These are phyloP conservation scores for Cucurbita maxima DNA, from an alignment of 306 rosid genomes.

Conservation along the genomic window DNA sequence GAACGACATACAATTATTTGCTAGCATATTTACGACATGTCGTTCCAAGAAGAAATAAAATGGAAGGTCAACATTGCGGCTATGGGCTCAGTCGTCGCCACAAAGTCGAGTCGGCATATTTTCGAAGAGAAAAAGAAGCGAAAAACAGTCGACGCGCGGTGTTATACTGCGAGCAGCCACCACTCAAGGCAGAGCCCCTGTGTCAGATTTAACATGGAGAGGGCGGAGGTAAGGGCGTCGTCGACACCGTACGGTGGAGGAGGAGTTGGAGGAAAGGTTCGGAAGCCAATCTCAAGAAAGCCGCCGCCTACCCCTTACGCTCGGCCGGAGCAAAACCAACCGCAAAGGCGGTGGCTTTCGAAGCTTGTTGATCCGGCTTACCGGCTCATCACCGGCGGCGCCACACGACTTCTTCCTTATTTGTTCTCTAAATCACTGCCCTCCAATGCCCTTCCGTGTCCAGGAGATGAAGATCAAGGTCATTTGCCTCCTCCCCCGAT, in stretches of 20 bases:
- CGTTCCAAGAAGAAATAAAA: background rate
- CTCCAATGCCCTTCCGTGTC: slow-evolving; percentile 7
- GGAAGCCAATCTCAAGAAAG: slow-evolving; percentile 24
- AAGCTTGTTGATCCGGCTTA: slow-evolving; percentile 71
- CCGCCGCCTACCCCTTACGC: slow-evolving; percentile 25
- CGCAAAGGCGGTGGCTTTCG: slow-evolving; percentile 38
- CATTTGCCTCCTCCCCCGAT: background rate
- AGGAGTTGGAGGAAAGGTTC: slow-evolving; percentile 34
- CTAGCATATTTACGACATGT: background rate
- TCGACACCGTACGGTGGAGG: slow-evolving; percentile 14
- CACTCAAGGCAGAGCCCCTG: background rate
- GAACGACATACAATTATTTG: background rate
- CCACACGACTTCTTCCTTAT: slow-evolving; percentile 42
- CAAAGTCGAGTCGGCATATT: background rate
- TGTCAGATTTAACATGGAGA: slow-evolving; percentile 1
- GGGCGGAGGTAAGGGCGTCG: slow-evolving; percentile 5
- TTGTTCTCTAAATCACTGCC: slow-evolving; percentile 24
- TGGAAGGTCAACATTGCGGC: background rate
- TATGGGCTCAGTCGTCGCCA: background rate
- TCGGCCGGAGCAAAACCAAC: slow-evolving; percentile 26
- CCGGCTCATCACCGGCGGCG: slow-evolving; percentile 50
- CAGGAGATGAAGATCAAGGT: slow-evolving; percentile 22
- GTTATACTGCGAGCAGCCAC: slow-evolving; percentile 1
- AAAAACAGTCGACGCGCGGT: background rate
- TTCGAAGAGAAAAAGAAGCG: background rate